Base-by-base conservation (phyloP, 2,329 filamentous ascomycete genomes). In the Cercospora nicotianae region DNA sequence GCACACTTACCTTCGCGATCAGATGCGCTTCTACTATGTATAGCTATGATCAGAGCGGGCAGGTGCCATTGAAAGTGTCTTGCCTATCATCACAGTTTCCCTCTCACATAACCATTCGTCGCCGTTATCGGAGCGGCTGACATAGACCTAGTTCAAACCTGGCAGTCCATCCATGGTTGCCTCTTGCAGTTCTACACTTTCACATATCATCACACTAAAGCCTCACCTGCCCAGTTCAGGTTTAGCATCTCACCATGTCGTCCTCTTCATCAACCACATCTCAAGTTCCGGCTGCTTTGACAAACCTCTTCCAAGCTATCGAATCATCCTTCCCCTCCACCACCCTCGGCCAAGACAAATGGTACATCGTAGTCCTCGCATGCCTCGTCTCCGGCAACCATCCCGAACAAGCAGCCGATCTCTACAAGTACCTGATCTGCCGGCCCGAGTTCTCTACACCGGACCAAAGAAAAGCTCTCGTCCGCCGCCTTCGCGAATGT, bases 351-450 rank as follows among this genome's bases (percentile, higher is more conserved):
- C 67, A 76, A 3, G 80, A 83, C 39, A 81, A 79, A 72, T 85
- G 83, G 83, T 83, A 70, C 42, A 75, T 71, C 13, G 53, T 70
- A 12, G 31, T 36, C 28, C 77, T 82, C 23, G 77, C 83, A 9
- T 80, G 81, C n/a, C 74, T 87, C 36, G 81, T 80, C 9, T 83
- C 83, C n/a, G 82, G 83, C 48, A 81, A 82, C 2, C 81, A 87
- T 73, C 85, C 86, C 3, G 81, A 83, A 30, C 81, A 83, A 63
- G 82, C 83, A 18, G 82, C 82, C 28, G 79, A 83, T 12, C 83
- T 90, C 1, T 89, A 89, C 79, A 81, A 80, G 10, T 79, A 88
- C 72, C 82, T 90, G 39, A 84, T 83, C 73, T 75, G 77, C 51
- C 80, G 85, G 68, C 82, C 85, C 0, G 76, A 81, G 48, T 84